These are phyloP conservation scores for Candida xiaguanensis DNA, from an alignment of 805 yeast species.

Conservation along the genomic window DNA sequence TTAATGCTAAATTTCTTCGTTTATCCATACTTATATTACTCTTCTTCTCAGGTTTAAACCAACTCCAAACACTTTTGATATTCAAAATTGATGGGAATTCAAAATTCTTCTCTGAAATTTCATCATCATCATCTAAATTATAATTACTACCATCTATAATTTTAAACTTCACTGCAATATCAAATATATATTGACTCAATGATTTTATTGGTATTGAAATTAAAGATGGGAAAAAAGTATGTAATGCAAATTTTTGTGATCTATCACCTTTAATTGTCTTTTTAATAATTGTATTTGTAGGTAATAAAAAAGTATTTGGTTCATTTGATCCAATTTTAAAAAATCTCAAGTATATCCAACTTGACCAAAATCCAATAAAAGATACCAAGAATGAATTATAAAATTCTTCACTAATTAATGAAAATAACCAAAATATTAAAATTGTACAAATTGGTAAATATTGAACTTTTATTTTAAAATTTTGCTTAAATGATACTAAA, in stretches of 20 bases:
- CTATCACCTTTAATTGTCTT: constrained; percentile 23
- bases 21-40: constrained; percentile 33
- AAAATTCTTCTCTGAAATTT: constrained; percentile 12
- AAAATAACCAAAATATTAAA: constrained; percentile 20
- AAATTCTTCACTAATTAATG: constrained; percentile 24
- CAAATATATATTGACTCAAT: constrained; percentile 18
- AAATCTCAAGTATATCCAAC: constrained; percentile 40
- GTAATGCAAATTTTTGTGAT: constrained; percentile 29
- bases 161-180: constrained; percentile 16
- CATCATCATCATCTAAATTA: constrained; percentile 21
- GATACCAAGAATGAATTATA: constrained; percentile 21
- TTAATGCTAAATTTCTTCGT: constrained; percentile 39
- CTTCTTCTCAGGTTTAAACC: constrained; percentile 17
- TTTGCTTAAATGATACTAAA: constrained; percentile 44
- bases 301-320: constrained; percentile 40
- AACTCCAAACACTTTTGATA: constrained; percentile 17
- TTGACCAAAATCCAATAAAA: constrained; percentile 28
- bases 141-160: constrained; percentile 16
- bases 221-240: constrained; percentile 42
- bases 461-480: constrained; percentile 41
- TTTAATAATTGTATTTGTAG: constrained; percentile 12
- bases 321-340: constrained; percentile 41
- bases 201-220: constrained; percentile 24
- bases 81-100: background rate
- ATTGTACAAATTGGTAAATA: constrained; percentile 34